phyloP scores from a whole-genome alignment of 164 flowering plant species.

The Protea cynaroides region DNA sequence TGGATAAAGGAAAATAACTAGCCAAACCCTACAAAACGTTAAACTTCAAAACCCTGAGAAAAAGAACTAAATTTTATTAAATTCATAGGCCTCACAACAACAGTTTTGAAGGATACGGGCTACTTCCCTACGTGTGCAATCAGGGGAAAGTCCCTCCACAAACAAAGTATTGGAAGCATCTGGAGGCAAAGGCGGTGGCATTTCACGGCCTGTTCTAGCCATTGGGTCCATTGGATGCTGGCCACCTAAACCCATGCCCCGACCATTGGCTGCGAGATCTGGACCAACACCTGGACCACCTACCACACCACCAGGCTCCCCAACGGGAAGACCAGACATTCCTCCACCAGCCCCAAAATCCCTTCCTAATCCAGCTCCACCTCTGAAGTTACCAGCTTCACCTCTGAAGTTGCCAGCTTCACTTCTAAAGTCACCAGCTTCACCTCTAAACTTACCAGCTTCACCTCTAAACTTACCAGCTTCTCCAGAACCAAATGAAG shows the following conservation, averaged over 20 bases:
- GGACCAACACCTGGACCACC: conserved; percentile 28
- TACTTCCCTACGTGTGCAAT: conserved; percentile 59
- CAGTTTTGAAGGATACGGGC: conserved; percentile 62
- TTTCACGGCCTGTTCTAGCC: conserved; percentile 40
- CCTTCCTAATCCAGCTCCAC: conserved; percentile 30
- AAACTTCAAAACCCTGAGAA: background rate
- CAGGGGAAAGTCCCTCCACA: conserved; percentile 68
- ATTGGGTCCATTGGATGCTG: conserved; percentile 32
- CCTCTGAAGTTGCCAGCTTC: no score
- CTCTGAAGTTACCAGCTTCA: background rate
- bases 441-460: no score
- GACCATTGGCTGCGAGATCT: conserved; percentile 38
- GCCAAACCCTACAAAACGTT: background rate
- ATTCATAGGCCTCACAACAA: background rate
- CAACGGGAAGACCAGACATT: conserved; percentile 23
- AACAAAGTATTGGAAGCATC: conserved; percentile 72
- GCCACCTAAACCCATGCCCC: conserved; percentile 27
- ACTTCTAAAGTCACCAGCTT: no score
- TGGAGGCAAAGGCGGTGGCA: conserved; percentile 51
- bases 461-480: conserved; percentile 23
- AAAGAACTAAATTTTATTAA: background rate
- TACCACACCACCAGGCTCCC: conserved; percentile 26
- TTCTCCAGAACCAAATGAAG: background rate
- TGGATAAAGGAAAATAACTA: conserved; percentile 19
- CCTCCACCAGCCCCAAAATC: conserved; percentile 21